Percentiles rank a stretch among this genome's conserved stretches.
These are phyloP conservation scores for Coemansia sp. DNA, from an alignment of 192 early-diverging fungal species.

Conservation along the genomic window DNA sequence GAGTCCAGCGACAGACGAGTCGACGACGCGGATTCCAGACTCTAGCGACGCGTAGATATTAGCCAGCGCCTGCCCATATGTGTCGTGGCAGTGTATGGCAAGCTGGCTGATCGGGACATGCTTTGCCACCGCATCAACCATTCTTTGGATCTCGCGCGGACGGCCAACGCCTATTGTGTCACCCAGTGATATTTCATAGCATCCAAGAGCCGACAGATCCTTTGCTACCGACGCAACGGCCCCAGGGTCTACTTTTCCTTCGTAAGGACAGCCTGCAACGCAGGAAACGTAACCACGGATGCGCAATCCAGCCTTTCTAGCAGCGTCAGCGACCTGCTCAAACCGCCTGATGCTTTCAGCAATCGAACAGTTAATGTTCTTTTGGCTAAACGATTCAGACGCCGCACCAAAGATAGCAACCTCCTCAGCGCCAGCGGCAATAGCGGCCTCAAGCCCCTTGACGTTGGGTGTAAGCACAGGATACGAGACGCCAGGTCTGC, in stretches of 20 bases:
- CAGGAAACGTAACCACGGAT: slow-evolving; percentile 85
- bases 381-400: slow-evolving; percentile 81
- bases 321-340: slow-evolving; percentile 62
- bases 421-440: slow-evolving; percentile 76
- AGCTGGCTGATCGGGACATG: slow-evolving; percentile 73
- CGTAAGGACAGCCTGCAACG: slow-evolving; percentile 93
- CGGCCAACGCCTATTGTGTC: slow-evolving; percentile 96
- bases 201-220: slow-evolving; percentile 81
- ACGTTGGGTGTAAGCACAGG: slow-evolving; percentile 90
- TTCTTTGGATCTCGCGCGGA: slow-evolving; percentile 60
- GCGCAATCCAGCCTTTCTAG: slow-evolving; percentile 60
- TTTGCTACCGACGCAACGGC: slow-evolving; percentile 72
- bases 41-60: slow-evolving; percentile 84
- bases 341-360: slow-evolving; percentile 77
- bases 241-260: slow-evolving; percentile 69
- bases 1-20: slow-evolving; percentile 89
- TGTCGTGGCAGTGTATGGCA: slow-evolving; percentile 96
- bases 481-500: slow-evolving; percentile 68
- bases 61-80: slow-evolving; percentile 93
- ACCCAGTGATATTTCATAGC: slow-evolving; percentile 94
- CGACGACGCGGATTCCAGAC: slow-evolving; percentile 87
- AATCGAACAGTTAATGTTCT: slow-evolving; percentile 92
- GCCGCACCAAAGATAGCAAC: slow-evolving; percentile 91
- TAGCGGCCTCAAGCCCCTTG: slow-evolving; percentile 78
- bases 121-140: slow-evolving; percentile 70